Conservation (phyloP, 1,139 yeast genomes). For the Scheffersomyces cryptocercus region DNA sequence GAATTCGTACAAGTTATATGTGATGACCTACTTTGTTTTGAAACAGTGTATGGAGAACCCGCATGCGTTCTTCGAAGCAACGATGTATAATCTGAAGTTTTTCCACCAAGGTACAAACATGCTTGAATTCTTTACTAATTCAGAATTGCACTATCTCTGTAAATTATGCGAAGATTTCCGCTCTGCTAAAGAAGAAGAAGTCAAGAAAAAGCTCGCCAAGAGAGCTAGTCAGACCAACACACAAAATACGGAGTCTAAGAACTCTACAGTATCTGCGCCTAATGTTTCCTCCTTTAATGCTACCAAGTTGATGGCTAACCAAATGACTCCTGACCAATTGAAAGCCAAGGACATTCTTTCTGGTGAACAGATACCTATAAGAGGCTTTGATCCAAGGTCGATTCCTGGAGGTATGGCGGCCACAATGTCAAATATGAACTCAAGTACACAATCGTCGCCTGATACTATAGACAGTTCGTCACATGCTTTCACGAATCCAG, state of each 20-base stretch:
- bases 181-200: conserved; percentile 38
- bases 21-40: conserved; percentile 44
- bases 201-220: conserved; percentile 15
- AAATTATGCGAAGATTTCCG: conserved; percentile 44
- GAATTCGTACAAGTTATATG: conserved; percentile 44
- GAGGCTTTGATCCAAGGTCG: too few relatives aligned
- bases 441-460: background rate
- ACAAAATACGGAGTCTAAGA: background rate
- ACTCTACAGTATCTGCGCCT: background rate
- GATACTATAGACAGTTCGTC: background rate
- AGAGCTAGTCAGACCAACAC: background rate
- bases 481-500: background rate
- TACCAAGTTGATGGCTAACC: conserved; percentile 66
- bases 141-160: conserved; percentile 39
- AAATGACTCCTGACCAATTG: background rate
- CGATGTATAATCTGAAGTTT: conserved; percentile 28
- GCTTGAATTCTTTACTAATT: conserved; percentile 39
- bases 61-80: conserved; percentile 36
- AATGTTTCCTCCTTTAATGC: conserved; percentile 54
- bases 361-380: too few relatives aligned
- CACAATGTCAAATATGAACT: background rate
- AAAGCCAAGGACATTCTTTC: background rate
- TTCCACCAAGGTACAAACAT: conserved; percentile 43
- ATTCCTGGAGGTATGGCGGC: background rate
- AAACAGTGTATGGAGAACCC: conserved; percentile 48